A percentile compares a stretch with the other conserved stretches of the same genome.
Conservation (phyloP, 768 basidiomycete genomes). For the Suillus bovinus region DNA sequence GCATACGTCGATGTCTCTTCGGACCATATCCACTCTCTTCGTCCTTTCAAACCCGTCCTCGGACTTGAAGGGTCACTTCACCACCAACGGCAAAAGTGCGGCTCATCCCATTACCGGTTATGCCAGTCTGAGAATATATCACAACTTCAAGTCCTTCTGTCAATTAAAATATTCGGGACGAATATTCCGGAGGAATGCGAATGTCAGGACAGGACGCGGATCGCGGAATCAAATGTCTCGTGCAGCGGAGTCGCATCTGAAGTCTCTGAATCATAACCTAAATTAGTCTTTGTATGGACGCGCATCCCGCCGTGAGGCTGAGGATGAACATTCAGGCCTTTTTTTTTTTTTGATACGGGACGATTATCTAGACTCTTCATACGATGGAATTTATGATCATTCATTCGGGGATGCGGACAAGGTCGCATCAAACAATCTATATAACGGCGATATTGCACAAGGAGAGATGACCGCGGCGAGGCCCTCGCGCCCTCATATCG, state of each 20-base stretch:
- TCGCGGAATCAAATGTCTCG: not conserved
- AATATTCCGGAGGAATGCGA: constrained; percentile 1
- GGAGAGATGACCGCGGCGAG: not conserved
- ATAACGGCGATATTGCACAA: not conserved
- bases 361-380: not conserved
- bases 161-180: not conserved
- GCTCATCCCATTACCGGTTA: not conserved
- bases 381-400: not conserved
- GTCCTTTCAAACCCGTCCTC: not conserved
- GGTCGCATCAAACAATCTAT: not conserved
- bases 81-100: not conserved
- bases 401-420: not conserved
- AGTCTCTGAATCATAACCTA: not conserved
- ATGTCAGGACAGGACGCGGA: not conserved
- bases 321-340: not conserved
- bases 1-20: not conserved
- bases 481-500: not conserved
- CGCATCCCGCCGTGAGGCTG: not conserved
- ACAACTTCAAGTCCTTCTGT: too few species aligned
- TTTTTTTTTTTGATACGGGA: not conserved
- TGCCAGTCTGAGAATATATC: not conserved
- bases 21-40: constrained; percentile 2
- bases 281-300: not conserved
- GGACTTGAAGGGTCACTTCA: not conserved
- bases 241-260: not conserved